Base-by-base conservation (phyloP, 768 basidiomycete species). In the Termitomyces eurrhizus region DNA sequence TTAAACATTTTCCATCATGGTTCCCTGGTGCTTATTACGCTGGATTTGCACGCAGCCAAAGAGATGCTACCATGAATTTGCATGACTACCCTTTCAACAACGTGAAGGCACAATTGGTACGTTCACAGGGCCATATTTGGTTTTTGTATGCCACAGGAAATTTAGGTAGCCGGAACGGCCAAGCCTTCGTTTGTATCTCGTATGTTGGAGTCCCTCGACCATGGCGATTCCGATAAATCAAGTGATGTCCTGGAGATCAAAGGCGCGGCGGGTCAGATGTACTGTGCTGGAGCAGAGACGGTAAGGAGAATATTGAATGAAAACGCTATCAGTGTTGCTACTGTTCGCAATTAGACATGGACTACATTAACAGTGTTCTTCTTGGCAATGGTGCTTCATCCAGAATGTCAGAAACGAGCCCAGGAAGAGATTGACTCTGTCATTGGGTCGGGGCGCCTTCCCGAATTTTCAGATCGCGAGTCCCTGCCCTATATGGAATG, bases 211-310 rank as follows among this genome's bases (percentile, higher is more conserved):
- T 53, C 37, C 0, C 52, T 65, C 26, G 51, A 55, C 16, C 55
- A 12, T 7, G 56, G 58, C 8, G 68, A 64, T 3, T 29, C 41
- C 2, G 49, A 56, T 0, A 39, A 55, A 32, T 16, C 46, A 9
- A 50, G 48, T 12, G 24, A 26, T 18, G 12, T 62, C 4, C 33
- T 66, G 16, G 66, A 71, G 39, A 56, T 73, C 18, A 64, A 66
- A 33, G 68, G 64, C 4, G 56, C 57, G 9, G 64, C 68, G 4
- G 70, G 56, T 6, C 48, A 62, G 2, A 60, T 73, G 52, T 69
- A 66, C 56, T 51, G 62, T 54, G 76, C 70, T 24, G 79, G 74
- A 29, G 73, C 71, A 12, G 74, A 77, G 59, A 78, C 78, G 52
- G 78, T 78, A 55, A n/a, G 72, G 63, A 46, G 14, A 35, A 41